Evolutionary conservation across 2,329 filamentous ascomycete genomes (phyloP).

Genomic region (Ceratocystis eucalypticola): DNA sequence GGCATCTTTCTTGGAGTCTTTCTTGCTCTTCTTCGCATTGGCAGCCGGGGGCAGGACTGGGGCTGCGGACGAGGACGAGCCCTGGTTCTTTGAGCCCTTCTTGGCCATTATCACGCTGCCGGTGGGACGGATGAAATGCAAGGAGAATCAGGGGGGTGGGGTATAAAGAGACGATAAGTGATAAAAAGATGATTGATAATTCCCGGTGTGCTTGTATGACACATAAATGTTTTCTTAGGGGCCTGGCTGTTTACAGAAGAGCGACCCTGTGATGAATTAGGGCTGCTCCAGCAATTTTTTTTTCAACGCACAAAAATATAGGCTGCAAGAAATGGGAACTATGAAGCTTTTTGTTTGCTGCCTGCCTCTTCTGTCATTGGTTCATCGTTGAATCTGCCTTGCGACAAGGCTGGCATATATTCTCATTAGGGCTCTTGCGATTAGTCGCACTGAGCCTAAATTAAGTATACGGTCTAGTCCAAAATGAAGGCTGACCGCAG

Average conservation of each 20-base stretch:
- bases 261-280: not conserved
- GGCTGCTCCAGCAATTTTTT: too few species aligned
- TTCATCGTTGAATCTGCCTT: too few species aligned
- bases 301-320: too few species aligned
- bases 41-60: not conserved
- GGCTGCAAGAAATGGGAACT: too few species aligned
- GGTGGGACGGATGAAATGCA: not conserved
- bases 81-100: constrained; percentile 15
- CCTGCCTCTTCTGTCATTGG: too few species aligned
- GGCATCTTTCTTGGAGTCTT: not conserved
- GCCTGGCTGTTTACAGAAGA: not conserved
- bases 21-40: constrained; percentile 16
- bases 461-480: not conserved
- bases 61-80: not conserved
- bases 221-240: not conserved
- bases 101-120: constrained; percentile 13
- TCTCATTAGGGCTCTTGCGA: not conserved
- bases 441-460: constrained; percentile 6
- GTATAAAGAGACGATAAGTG: not conserved
- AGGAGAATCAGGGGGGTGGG: not conserved
- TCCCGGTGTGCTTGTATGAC: not conserved
- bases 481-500: not conserved
- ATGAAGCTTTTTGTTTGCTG: too few species aligned
- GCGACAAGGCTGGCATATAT: not conserved
- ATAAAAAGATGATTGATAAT: not conserved